Evolutionary conservation across 345 rosid species (phyloP), one percentile per base, ranked within the genome.

Genomic region (Acer campestre): DNA sequence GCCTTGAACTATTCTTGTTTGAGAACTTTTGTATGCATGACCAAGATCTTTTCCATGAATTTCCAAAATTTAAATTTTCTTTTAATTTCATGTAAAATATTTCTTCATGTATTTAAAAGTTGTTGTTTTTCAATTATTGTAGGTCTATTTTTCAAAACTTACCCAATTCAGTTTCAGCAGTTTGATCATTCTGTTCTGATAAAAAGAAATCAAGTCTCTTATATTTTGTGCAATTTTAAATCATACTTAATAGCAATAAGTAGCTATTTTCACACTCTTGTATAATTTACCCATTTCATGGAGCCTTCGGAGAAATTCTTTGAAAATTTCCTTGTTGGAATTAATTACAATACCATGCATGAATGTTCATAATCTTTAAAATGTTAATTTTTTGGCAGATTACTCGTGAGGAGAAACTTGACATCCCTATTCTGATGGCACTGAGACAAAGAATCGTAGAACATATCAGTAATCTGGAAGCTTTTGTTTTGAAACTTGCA

Each of bases 371-470:
- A 14, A 35, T 61, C 22, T 75, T 20, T 71, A 35, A 13, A 58
- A 70, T 69, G 22, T 77, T 44, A 67, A 67, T 29, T 67, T 85
- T 61, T 49, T 84, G 82, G 67, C 88, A 92, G 99, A 88, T 94
- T 71, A 82, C 66, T 11, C 68, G 68, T 14, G 97, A 90, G 80
- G 91, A 89, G 66, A 75, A 84, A 51, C 85, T 96, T 35, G 95
- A 89, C 76, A 79, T 72, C 51, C 97, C 98, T 0, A 89, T 96
- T 70, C 70, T 94, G 58, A 63, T 83, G 64, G 99, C 99, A 67
- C 74, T 96, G 74, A 89, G 90, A 83, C 92, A 94, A 79, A 89
- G 94, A 80, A 84, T 94, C 70, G 68, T 85, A 70, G 98, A 92
- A 80, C 91, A 85, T 81, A 81, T 89, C 49, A 73, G 81, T 77